These are phyloP conservation scores for Friedmanniomyces simplex DNA, from an alignment of 495 filamentous ascomycete genomes.

Conservation along the genomic window DNA sequence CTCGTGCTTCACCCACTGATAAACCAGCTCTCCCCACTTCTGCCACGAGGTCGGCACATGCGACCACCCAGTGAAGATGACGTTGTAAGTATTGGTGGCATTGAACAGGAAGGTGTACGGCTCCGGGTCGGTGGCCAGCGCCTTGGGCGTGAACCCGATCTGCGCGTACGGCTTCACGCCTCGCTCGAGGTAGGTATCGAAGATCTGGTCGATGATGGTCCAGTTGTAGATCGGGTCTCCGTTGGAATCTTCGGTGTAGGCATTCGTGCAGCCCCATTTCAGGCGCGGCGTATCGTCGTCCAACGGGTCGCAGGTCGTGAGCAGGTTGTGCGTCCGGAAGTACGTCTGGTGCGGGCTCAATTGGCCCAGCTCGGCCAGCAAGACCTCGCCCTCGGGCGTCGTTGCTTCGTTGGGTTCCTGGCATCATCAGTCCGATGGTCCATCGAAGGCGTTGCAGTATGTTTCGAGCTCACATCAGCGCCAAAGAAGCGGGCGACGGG, in stretches of 20 bases:
- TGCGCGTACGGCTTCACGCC: constrained; percentile 19
- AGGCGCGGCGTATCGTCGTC: constrained; percentile 1
- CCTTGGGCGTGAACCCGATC: constrained; percentile 17
- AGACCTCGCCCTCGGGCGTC: constrained; percentile 10
- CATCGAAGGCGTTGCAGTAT: background rate
- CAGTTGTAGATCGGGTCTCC: constrained; percentile 20
- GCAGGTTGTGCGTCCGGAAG: constrained; percentile 19
- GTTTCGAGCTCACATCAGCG: constrained; percentile 1
- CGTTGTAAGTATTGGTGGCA: constrained; percentile 7
- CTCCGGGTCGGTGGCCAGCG: constrained; percentile 9
- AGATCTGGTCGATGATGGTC: constrained; percentile 20
- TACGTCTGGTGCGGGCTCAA: constrained; percentile 18
- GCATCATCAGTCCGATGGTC: background rate
- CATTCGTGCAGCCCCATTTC: constrained; percentile 21
- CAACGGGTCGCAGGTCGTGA: constrained; percentile 15
- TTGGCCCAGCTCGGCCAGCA: constrained; percentile 14
- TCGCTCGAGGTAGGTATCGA: constrained; percentile 15
- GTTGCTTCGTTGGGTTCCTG: constrained; percentile 5
- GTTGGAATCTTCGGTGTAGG: constrained; percentile 12
- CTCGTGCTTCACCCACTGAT: constrained; percentile 16
- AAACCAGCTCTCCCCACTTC: constrained; percentile 20
- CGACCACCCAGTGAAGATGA: constrained; percentile 16
- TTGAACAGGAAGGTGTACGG: constrained; percentile 19
- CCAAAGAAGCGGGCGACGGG: constrained; percentile 9
- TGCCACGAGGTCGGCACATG: constrained; percentile 11